Evolutionary conservation across 257 asterid species (phyloP), one percentile per base, ranked within the genome.

Genomic region (Anisodus tanguticus): DNA sequence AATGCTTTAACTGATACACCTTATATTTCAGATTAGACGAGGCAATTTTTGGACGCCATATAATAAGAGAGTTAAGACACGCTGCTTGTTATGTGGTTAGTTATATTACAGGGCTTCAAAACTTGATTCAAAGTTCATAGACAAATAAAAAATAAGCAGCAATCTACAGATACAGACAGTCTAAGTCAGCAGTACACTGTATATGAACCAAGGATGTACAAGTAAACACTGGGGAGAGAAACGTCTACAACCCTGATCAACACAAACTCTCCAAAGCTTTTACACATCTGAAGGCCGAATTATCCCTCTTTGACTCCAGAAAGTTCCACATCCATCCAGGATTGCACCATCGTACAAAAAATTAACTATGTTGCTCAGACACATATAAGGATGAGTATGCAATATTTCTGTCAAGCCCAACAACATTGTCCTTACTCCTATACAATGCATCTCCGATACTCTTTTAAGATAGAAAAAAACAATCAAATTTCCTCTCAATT

Each of bases 31-130:
- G 39, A 63, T 31, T 63, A 26, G 10, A 59, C 10, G 31, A n/a
- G 77, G 77, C 53, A 68, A 68, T 68, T 68, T 68, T 39, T 37
- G 76, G 76, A 68, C 45, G 57, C 57, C 8, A 72, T 45, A 71
- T n/a, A 45, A 74, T 74, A 74, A 49, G 62, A 19, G 43, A 47
- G 37, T 49, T 6, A 74, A 51, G 45, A 22, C 62, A 22, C 3
- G 81, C 22, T 11, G 81, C 62, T 74, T 47, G 60, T 74, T 74
- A 74, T 26, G 81, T 53, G 47, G 81, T 76, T 76, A 26, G 6
- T 76, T 6, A 51, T 47, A 31, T 76, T 51, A 76, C 13, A 76
- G 63, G 63, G 12, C 47, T 1, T 76, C 26, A 12, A 26, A 12
- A 76, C 47, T 57, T 26, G 63, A 76, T 49, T 76, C 47, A 51